A percentile compares a stretch with the other conserved stretches of the same genome.
phyloP scores from a whole-genome alignment of 768 basidiomycete species.

The Coprinellus micaceus region DNA sequence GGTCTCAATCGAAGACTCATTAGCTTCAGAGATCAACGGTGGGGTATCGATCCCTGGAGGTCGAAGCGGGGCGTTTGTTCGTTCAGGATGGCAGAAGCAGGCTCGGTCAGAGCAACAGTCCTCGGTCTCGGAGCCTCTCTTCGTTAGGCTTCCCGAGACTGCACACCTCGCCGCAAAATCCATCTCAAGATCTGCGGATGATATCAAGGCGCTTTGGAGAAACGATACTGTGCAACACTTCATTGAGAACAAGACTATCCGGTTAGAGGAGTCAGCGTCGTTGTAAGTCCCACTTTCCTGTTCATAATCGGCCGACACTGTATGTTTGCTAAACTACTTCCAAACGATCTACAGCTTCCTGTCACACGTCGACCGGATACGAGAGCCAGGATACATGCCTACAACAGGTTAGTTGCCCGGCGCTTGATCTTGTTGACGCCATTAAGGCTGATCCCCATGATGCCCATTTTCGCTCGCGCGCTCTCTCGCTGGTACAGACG shows the following conservation, averaged over 20 bases:
- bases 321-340: constrained; percentile 3
- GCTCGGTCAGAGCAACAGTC: constrained; percentile 25
- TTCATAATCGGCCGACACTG: constrained; percentile 1
- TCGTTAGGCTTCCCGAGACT: constrained; percentile 26
- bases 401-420: constrained; percentile 48
- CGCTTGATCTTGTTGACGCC: not conserved
- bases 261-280: constrained; percentile 70
- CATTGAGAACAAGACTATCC: constrained; percentile 53
- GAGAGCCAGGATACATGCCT: constrained; percentile 67
- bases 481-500: constrained; percentile 39
- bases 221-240: constrained; percentile 63
- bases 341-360: constrained; percentile 53
- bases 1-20: constrained; percentile 60
- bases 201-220: constrained; percentile 64
- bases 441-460: not conserved
- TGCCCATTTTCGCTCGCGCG: not conserved
- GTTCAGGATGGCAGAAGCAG: constrained; percentile 65
- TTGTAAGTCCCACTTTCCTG: constrained; percentile 48
- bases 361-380: constrained; percentile 59
- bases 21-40: constrained; percentile 65
- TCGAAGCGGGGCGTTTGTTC: constrained; percentile 60
- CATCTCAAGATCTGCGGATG: constrained; percentile 43
- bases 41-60: constrained; percentile 62
- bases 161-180: constrained; percentile 52
- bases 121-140: not conserved